Conservation (phyloP, 108 stramenopile genomes). For the Cyclotella baltica region DNA sequence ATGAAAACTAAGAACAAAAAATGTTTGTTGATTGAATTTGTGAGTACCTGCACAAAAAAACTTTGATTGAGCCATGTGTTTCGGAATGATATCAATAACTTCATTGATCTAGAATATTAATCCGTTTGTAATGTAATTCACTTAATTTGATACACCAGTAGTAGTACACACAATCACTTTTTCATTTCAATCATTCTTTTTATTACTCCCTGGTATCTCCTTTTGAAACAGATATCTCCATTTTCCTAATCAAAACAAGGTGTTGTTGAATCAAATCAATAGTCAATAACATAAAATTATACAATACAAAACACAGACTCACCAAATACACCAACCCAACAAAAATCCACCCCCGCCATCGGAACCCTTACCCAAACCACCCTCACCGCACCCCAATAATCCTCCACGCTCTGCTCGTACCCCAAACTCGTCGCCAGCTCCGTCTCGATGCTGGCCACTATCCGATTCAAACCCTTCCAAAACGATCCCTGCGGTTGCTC, state of each 20-base stretch:
- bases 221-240: constrained; percentile 38
- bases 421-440: constrained; percentile 76
- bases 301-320: constrained; percentile 27
- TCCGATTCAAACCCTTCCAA: constrained; percentile 55
- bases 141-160: too few relatives aligned
- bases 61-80: too few relatives aligned
- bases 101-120: too few relatives aligned
- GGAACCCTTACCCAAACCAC: constrained; percentile 63
- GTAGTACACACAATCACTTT: too few relatives aligned
- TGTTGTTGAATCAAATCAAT: neutral
- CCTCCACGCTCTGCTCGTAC: constrained; percentile 58
- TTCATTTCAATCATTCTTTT: too few relatives aligned
- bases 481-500: constrained; percentile 73
- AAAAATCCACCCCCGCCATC: constrained; percentile 54
- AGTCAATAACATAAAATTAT: neutral
- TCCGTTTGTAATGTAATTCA: too few relatives aligned
- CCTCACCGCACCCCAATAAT: constrained; percentile 54
- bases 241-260: constrained; percentile 3
- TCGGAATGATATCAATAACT: too few relatives aligned
- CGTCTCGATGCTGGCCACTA: constrained; percentile 68
- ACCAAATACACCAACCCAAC: constrained; percentile 76
- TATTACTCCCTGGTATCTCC: constrained; percentile 31
- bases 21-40: too few relatives aligned
- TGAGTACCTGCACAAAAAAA: too few relatives aligned
- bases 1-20: too few relatives aligned